Evolutionary conservation across 768 basidiomycete species (phyloP).

Genomic region (Cyclocybe cylindracea): DNA sequence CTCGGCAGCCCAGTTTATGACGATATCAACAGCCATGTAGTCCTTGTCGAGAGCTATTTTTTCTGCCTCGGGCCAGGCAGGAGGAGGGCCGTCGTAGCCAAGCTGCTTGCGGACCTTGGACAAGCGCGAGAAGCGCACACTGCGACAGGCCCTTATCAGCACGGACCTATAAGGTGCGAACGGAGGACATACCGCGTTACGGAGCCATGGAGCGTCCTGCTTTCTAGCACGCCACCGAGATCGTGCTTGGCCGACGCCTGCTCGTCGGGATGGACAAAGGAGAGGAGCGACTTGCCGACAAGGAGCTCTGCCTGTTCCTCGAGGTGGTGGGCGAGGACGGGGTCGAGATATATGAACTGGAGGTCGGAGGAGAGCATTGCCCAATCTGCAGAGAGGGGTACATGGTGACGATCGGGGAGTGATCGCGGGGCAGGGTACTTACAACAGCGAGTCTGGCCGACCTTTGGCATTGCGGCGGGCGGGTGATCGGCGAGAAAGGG

Average conservation of each 20-base stretch:
- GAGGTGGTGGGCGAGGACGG: conserved; percentile 73
- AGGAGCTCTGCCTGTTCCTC: conserved; percentile 68
- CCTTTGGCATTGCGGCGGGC: conserved; percentile 45
- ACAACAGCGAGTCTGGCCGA: conserved; percentile 81
- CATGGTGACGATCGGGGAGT: conserved; percentile 34
- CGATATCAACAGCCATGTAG: conserved; percentile 87
- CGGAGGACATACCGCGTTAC: conserved; percentile 60
- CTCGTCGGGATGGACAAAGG: conserved; percentile 86
- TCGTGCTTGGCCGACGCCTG: conserved; percentile 73
- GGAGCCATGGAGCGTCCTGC: conserved; percentile 77
- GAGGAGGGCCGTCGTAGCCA: conserved; percentile 60
- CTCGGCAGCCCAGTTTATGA: conserved; percentile 88
- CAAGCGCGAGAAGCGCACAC: conserved; percentile 79
- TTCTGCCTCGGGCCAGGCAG: conserved; percentile 63
- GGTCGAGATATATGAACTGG: conserved; percentile 82
- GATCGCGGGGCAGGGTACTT: conserved; percentile 42
- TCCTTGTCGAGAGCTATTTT: conserved; percentile 69
- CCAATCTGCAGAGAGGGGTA: conserved; percentile 62
- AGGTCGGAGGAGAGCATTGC: conserved; percentile 75
- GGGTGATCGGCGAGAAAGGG: conserved; percentile 37
- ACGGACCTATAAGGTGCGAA: conserved; percentile 13
- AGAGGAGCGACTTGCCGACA: conserved; percentile 69
- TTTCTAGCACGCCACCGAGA: conserved; percentile 71
- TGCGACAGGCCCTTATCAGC: conserved; percentile 30
- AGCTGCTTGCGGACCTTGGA: conserved; percentile 71